Evolutionary conservation across 208 protist species (phyloP).

Genomic region (Entamoeba invadens): DNA sequence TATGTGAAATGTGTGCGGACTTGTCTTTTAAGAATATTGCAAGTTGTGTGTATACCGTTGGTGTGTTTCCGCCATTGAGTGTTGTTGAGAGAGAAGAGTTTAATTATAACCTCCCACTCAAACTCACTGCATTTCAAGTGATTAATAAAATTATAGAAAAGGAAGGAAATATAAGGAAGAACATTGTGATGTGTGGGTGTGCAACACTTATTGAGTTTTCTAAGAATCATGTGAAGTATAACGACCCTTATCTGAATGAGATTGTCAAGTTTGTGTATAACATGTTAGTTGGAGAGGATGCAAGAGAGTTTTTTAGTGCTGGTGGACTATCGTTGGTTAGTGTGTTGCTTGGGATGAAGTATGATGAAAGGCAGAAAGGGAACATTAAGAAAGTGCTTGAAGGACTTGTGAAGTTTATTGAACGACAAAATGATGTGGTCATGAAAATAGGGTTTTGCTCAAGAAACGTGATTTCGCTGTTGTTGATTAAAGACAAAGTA

Average conservation of each 20-base stretch:
- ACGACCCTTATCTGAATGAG: not conserved
- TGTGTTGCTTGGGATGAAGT: not conserved
- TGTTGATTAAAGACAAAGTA: not conserved
- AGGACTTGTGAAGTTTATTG: not conserved
- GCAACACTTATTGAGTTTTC: not conserved
- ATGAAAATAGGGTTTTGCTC: not conserved
- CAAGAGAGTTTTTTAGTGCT: not conserved
- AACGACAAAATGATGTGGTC: not conserved
- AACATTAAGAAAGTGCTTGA: not conserved
- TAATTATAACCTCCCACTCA: not conserved
- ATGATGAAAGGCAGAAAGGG: not conserved
- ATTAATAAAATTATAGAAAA: not conserved
- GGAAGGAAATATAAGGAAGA: not conserved
- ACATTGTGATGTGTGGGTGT: not conserved
- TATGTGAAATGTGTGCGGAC: no score
- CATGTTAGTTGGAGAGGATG: not conserved
- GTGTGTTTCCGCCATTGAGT: not conserved
- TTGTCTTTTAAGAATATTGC: no score
- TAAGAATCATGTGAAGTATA: not conserved
- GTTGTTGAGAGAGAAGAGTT: not conserved
- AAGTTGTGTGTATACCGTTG: no score
- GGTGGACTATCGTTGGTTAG: not conserved
- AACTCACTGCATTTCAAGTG: not conserved
- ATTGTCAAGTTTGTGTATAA: not conserved
- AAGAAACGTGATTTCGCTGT: not conserved